Evolutionary conservation across 225 moss, liverwort and hornwort species (phyloP).

Genomic region (Sphagnum contortum): DNA sequence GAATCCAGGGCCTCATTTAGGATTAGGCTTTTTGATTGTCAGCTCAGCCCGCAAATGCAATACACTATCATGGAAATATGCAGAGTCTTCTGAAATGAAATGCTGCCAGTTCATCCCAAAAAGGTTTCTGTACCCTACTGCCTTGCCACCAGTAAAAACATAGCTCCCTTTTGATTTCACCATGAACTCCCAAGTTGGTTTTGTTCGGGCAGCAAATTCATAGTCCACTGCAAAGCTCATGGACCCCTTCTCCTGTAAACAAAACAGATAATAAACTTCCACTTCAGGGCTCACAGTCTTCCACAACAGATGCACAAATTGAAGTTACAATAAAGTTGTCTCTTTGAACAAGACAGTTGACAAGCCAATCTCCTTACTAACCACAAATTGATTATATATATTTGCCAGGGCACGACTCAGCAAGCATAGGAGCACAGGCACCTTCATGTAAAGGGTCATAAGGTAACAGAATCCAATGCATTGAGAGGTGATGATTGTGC

Average conservation of each 20-base stretch:
- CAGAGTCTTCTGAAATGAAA: conserved; percentile 75
- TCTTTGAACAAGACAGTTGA: too few species aligned
- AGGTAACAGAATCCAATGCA: too few species aligned
- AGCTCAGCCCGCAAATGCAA: conserved; percentile 94
- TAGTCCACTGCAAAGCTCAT: conserved; percentile 92
- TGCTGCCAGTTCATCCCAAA: conserved; percentile 92
- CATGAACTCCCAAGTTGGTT: conserved; percentile 78
- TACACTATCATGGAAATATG: conserved; percentile 75
- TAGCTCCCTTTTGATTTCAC: conserved; percentile 92
- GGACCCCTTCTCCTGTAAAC: conserved; percentile 75
- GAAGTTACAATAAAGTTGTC: too few species aligned
- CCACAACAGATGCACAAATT: too few species aligned
- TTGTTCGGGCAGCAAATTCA: conserved; percentile 91
- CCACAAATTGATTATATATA: neutral
- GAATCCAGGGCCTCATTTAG: too few species aligned
- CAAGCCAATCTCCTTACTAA: neutral
- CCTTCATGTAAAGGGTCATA: too few species aligned
- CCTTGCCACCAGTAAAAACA: conserved; percentile 92
- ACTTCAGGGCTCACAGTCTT: too few species aligned
- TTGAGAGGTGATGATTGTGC: too few species aligned
- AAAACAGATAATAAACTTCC: neutral
- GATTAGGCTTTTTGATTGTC: conserved; percentile 59
- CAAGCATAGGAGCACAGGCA: neutral
- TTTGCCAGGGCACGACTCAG: neutral
- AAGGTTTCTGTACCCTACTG: conserved; percentile 90